Evolutionary conservation across 164 flowering plant genomes (phyloP).

Genomic region (Aristolochia californica): DNA sequence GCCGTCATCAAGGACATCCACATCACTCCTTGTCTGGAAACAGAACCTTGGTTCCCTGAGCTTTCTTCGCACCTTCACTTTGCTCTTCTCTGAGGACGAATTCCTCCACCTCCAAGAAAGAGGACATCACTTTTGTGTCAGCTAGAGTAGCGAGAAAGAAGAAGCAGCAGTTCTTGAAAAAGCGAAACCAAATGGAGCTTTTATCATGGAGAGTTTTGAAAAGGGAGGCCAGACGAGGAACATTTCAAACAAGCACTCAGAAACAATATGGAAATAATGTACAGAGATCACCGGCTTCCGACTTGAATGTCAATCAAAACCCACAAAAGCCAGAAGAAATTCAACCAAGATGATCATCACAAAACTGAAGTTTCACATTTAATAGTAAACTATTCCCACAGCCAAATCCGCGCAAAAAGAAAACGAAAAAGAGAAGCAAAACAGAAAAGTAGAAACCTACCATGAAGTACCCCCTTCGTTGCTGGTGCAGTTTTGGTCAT

Average conservation of each 20-base stretch:
- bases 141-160: neutral
- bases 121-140: neutral
- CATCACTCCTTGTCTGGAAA: conserved; percentile 82
- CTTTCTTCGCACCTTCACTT: conserved; percentile 77
- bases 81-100: conserved; percentile 42
- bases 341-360: too few species aligned
- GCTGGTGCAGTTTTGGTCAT: conserved; percentile 40
- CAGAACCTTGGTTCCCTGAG: conserved; percentile 88
- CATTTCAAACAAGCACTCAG: too few species aligned
- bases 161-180: conserved; percentile 1
- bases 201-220: conserved; percentile 2
- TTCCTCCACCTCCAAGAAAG: conserved; percentile 53
- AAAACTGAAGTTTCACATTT: neutral
- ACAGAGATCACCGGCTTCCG: too few species aligned
- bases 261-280: too few species aligned
- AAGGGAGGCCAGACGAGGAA: too few species aligned
- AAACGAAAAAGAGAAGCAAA: neutral
- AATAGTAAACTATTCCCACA: neutral
- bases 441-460: conserved; percentile 14
- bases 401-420: neutral
- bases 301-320: too few species aligned
- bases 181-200: neutral
- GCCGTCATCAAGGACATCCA: conserved; percentile 88
- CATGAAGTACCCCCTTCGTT: conserved; percentile 44
- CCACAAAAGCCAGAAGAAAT: too few species aligned